Evolutionary conservation across 108 stramenopile genomes (phyloP).

Genomic region (Stephanodiscus minutulus): DNA sequence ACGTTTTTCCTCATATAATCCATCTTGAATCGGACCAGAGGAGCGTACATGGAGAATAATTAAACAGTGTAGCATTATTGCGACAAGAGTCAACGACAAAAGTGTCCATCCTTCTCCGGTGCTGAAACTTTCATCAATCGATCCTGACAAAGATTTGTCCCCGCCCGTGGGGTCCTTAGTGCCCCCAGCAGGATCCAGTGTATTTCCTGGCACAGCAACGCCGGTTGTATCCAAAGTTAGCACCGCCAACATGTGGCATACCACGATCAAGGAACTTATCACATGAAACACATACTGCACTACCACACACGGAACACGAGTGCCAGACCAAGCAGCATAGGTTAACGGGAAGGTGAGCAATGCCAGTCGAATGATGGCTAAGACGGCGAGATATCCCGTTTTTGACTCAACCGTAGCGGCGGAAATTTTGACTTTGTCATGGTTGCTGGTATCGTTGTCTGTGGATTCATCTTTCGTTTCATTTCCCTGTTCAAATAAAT

Average conservation of each 20-base stretch:
- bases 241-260: slow-evolving; percentile 64
- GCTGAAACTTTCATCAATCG: slow-evolving; percentile 4
- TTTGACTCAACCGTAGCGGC: slow-evolving; percentile 21
- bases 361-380: slow-evolving; percentile 60
- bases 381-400: slow-evolving; percentile 55
- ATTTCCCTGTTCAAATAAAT: too few species aligned
- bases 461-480: neutral
- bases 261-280: slow-evolving; percentile 48
- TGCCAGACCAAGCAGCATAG: slow-evolving; percentile 78
- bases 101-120: slow-evolving; percentile 54
- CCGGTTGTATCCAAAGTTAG: slow-evolving; percentile 61
- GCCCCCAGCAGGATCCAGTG: slow-evolving; percentile 6
- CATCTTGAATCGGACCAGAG: slow-evolving; percentile 65
- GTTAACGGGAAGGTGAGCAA: slow-evolving; percentile 69
- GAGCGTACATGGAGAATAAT: slow-evolving; percentile 78
- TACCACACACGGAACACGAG: slow-evolving; percentile 58
- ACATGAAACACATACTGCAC: slow-evolving; percentile 65
- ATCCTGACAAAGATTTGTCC: slow-evolving; percentile 9
- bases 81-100: slow-evolving; percentile 54
- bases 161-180: slow-evolving; percentile 7
- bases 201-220: slow-evolving; percentile 13
- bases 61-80: slow-evolving; percentile 68
- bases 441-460: neutral
- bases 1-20: slow-evolving; percentile 31
- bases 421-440: slow-evolving; percentile 14